Evolutionary conservation across 1,139 yeast species (phyloP), one percentile per base, ranked within the genome.

Genomic region (Diutina sp.): DNA sequence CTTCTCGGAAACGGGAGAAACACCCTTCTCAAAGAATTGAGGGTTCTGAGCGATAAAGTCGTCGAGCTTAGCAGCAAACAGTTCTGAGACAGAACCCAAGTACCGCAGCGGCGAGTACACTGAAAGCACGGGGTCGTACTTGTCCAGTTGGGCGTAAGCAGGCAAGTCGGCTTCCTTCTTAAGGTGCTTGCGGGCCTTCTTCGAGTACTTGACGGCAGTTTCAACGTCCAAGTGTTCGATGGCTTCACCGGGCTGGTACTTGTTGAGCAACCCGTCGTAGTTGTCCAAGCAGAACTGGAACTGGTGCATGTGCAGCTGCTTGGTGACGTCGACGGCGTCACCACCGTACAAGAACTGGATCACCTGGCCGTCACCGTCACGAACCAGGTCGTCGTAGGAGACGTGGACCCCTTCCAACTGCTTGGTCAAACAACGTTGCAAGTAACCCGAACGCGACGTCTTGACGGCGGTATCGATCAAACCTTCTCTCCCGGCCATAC

Each of bases 401-500:
- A 90, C 87, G 65, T 90, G 96, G 46, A 95, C 96, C 76, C 99
- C 99, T 72, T 95, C 99, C 63, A 95, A 80, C 74, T 93, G 99
- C 72, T 95, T 95, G 61, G 97, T 93, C 74, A 95, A 81, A 82
- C 99, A 95, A 77, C 99, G 87, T 76, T 95, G 99, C 71, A 95
- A 81, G 74, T 95, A 95, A 69, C 99, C 99, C 57, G 99, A 91
- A 76, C 97, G 87, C 30, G 98, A 90, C 9, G 99, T 95, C 74
- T 95, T 95, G 63, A 95, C 99, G 57, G 99, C 99, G 58, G 99
- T 95, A 79, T 95, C 99, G 75, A 95, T 95, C 69, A 95, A 82
- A 74, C 99, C 99, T 80, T 95, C 99, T 78, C 99, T 87, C 72
- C 99, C 99, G 58, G 99, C 99, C 99, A 95, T 95, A 79, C 99